These are phyloP conservation scores for Penicillium sp. DNA, from an alignment of 2,329 filamentous ascomycete species.

Conservation along the genomic window DNA sequence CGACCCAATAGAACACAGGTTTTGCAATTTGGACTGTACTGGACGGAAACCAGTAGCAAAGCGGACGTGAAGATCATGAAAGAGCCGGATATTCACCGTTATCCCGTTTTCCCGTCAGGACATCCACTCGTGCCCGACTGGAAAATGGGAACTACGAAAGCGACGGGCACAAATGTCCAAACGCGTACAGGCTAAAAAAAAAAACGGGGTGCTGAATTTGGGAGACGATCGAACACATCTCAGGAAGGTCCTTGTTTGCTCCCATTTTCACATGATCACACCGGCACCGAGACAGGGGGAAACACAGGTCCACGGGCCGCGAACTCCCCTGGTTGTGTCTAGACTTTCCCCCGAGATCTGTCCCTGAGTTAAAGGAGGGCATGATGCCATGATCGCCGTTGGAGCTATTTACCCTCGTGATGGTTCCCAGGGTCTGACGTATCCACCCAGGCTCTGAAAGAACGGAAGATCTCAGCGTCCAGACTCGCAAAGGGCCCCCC, in stretches of 20 bases:
- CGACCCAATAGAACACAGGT: not conserved
- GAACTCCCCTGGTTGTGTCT: not conserved
- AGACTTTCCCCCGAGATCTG: constrained; percentile 1
- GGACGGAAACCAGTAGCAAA: not conserved
- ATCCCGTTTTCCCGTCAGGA: not conserved
- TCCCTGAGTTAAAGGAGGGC: not conserved
- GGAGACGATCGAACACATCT: not conserved
- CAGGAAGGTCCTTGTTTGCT: not conserved
- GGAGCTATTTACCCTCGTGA: constrained; percentile 7
- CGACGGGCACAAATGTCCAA: not conserved
- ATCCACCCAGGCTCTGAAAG: constrained; percentile 5
- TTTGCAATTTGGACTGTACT: not conserved
- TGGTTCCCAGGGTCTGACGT: constrained; percentile 10
- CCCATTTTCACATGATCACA: not conserved
- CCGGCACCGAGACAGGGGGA: not conserved
- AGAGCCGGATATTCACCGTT: not conserved
- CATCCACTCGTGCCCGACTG: not conserved
- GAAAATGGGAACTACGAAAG: not conserved
- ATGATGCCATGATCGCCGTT: constrained; percentile 14
- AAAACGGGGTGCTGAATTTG: too few relatives aligned
- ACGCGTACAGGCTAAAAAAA: not conserved
- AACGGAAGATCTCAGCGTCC: constrained; percentile 5
- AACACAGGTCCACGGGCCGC: not conserved
- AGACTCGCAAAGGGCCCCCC: constrained; percentile 1
- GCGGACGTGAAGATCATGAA: not conserved